These are phyloP conservation scores for Hyaloscypha finlandica DNA, from an alignment of 495 filamentous ascomycete species.

Conservation along the genomic window DNA sequence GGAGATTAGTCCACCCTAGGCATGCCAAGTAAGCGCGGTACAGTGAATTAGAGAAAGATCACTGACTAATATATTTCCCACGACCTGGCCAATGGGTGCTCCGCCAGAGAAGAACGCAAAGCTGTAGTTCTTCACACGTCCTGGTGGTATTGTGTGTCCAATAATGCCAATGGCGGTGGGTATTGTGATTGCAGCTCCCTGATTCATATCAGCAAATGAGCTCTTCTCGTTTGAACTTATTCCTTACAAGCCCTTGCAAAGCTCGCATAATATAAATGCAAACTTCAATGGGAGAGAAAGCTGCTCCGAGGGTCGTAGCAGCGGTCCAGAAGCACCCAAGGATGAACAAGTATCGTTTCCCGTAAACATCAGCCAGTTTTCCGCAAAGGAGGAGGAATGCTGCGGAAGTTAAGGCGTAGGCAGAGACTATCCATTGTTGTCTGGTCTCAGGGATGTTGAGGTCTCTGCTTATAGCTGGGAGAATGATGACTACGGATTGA, in stretches of 20 bases:
- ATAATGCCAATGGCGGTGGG: slow-evolving; percentile 67
- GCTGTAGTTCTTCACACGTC: slow-evolving; percentile 65
- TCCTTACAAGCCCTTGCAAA: slow-evolving; percentile 66
- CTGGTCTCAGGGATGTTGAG: slow-evolving; percentile 55
- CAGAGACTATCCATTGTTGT: slow-evolving; percentile 64
- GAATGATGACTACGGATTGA: slow-evolving; percentile 61
- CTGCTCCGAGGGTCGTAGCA: slow-evolving; percentile 61
- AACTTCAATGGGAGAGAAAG: slow-evolving; percentile 67
- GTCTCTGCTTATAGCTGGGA: slow-evolving; percentile 57
- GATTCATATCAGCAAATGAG: slow-evolving; percentile 42
- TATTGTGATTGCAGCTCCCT: slow-evolving; percentile 67
- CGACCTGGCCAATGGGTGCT: slow-evolving; percentile 26
- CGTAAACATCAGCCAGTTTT: slow-evolving; percentile 72
- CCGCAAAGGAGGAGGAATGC: slow-evolving; percentile 76
- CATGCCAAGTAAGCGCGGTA: neutral
- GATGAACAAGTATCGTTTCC: slow-evolving; percentile 69
- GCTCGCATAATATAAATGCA: slow-evolving; percentile 70
- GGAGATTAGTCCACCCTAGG: slow-evolving; percentile 48
- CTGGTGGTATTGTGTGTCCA: slow-evolving; percentile 59
- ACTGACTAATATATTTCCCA: slow-evolving; percentile 28
- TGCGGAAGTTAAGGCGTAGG: slow-evolving; percentile 65
- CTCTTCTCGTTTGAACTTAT: slow-evolving; percentile 15
- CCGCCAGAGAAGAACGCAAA: slow-evolving; percentile 41
- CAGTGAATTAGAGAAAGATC: too few species aligned
- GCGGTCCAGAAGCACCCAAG: slow-evolving; percentile 64